These are phyloP conservation scores for Keithomyces neogunnii DNA, from an alignment of 2,329 filamentous ascomycete genomes.

Conservation along the genomic window DNA sequence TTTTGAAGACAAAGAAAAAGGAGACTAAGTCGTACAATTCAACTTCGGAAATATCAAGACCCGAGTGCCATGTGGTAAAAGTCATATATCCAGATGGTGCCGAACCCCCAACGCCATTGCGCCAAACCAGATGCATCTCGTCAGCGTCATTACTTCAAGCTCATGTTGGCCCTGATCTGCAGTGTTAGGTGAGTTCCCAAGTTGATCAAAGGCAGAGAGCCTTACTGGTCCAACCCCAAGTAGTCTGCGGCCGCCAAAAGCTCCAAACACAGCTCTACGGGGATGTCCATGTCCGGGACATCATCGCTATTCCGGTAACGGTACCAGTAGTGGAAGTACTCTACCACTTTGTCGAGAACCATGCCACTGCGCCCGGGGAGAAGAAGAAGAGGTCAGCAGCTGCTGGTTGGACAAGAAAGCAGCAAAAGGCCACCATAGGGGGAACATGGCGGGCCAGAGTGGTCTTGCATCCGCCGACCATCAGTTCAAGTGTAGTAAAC, in stretches of 20 bases:
- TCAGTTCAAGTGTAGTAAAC: slow-evolving; percentile 60
- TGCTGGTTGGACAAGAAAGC: slow-evolving; percentile 3
- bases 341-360: slow-evolving; percentile 71
- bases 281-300: slow-evolving; percentile 74
- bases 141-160: slow-evolving; percentile 21
- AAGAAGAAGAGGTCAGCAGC: slow-evolving; percentile 5
- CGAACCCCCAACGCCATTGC: neutral
- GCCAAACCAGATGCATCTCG: neutral
- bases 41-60: no score
- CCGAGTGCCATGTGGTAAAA: neutral
- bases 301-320: slow-evolving; percentile 61
- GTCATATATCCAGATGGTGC: neutral
- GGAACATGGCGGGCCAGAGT: slow-evolving; percentile 5
- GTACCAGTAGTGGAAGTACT: slow-evolving; percentile 79
- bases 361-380: slow-evolving; percentile 46
- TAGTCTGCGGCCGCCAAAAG: slow-evolving; percentile 71
- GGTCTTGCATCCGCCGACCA: slow-evolving; percentile 3
- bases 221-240: slow-evolving; percentile 55
- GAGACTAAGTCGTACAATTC: no score
- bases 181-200: slow-evolving; percentile 17
- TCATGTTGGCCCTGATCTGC: slow-evolving; percentile 26
- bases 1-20: no score
- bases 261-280: slow-evolving; percentile 70
- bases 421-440: neutral
- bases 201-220: slow-evolving; percentile 20